Base-by-base conservation (phyloP, 148 eudicot genomes). In the Persicaria tinctoria region DNA sequence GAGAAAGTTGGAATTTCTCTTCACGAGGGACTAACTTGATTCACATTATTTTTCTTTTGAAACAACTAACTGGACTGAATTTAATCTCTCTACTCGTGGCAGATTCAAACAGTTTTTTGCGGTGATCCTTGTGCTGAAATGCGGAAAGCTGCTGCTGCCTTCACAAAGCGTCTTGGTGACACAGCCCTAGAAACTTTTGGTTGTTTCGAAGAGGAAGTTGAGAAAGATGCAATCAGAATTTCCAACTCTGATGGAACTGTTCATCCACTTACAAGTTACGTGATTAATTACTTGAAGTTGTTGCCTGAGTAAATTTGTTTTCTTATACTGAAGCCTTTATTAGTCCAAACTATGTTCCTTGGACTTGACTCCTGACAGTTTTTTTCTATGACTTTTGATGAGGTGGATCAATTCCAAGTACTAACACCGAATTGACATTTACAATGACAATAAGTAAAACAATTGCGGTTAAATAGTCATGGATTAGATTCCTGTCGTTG, bases 141-240 rank as follows among this genome's bases (percentile, higher is more conserved):
- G 80, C 87, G 96, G 78, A 93, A 92, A 80, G 82, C 93, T 81
- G 91, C 96, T 57, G 76, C 88, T 77, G 97, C 96, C 83, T 84
- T 95, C 83, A 92, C 97, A 57, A 92, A 90, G 86, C 88, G 92
- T 75, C 97, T 95, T 78, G 97, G 97, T 68, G 97, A 84, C 79
- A 92, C 96, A 50, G 99, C 96, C 59, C 88, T 87, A 81, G 97
- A 95, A 72, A 95, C 99, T 49, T 92, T 92, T 84, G 88, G 88
- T 85, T 97, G 90, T 86, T 95, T 95, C 83, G 97, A 92, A 86
- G 99, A 95, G 84, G 99, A 93, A 68, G 97, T 92, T 82, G 96
- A 92, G 80, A 95, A 92, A 79, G 97, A 95, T 84, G 97, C 99
- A 41, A 92, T 96, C 74, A 92, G 87, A 85, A 95, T 96, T 76